Conservation (phyloP, 805 yeast genomes). For the Peterozyma xylosa region DNA sequence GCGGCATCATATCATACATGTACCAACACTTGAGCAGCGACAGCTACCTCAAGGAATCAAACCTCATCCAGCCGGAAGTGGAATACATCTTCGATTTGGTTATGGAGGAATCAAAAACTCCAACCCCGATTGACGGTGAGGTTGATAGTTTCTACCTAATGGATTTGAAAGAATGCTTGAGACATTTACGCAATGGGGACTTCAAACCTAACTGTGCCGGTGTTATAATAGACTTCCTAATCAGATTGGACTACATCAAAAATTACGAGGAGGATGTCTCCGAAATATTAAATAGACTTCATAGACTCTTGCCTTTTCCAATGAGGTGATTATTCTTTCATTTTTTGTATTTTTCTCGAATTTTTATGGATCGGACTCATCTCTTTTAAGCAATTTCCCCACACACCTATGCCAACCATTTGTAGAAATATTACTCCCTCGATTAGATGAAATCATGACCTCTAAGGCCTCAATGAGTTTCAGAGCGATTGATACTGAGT, state of each 20-base stretch:
- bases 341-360: too few relatives aligned
- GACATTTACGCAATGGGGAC: conserved; percentile 42
- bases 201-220: conserved; percentile 89
- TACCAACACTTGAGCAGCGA: conserved; percentile 28
- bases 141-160: conserved; percentile 65
- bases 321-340: conserved; percentile 11
- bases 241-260: conserved; percentile 74
- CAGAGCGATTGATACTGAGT: too few relatives aligned
- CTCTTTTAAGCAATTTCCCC: too few relatives aligned
- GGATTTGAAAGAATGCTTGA: conserved; percentile 48
- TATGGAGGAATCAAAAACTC: conserved; percentile 36
- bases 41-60: conserved; percentile 31
- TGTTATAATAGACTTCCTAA: conserved; percentile 73
- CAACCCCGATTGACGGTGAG: conserved; percentile 68
- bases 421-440: too few relatives aligned
- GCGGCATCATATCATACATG: conserved; percentile 67
- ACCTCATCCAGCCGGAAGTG: conserved; percentile 82
- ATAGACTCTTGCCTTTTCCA: conserved; percentile 70
- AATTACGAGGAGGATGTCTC: conserved; percentile 59
- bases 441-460: too few relatives aligned
- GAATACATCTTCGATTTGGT: conserved; percentile 72
- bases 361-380: too few relatives aligned
- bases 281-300: conserved; percentile 54
- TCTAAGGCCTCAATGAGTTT: too few relatives aligned
- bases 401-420: too few relatives aligned